Conservation (phyloP, 805 yeast species). For the Aciculoconidium aculeatum region DNA sequence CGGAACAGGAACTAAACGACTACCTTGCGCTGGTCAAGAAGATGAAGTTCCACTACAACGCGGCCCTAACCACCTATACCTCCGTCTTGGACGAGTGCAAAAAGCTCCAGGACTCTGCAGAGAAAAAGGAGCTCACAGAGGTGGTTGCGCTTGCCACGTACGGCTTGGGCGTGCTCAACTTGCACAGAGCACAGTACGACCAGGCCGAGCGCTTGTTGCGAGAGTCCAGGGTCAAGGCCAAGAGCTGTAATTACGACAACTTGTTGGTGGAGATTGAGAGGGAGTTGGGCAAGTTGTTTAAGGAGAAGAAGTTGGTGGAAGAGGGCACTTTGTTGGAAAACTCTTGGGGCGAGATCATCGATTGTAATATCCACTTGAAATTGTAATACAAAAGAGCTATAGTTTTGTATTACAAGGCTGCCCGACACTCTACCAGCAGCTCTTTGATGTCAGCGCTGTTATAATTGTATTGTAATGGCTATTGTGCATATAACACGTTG, state of each 20-base stretch:
- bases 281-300: slow-evolving; percentile 53
- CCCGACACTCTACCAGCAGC: too few relatives aligned
- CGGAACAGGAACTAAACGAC: slow-evolving; percentile 1
- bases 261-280: slow-evolving; percentile 58
- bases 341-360: slow-evolving; percentile 12
- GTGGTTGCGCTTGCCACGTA: slow-evolving; percentile 76
- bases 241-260: slow-evolving; percentile 58
- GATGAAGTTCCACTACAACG: too few relatives aligned
- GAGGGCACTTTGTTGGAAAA: slow-evolving; percentile 3
- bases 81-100: too few relatives aligned
- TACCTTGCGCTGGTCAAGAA: slow-evolving; percentile 3
- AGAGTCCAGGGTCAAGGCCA: slow-evolving; percentile 67
- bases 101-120: too few relatives aligned
- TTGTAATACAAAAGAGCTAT: too few relatives aligned
- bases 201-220: slow-evolving; percentile 57
- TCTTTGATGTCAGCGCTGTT: too few relatives aligned
- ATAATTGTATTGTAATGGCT: too few relatives aligned
- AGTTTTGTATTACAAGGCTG: too few relatives aligned
- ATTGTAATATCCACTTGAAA: slow-evolving; percentile 21
- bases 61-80: too few relatives aligned
- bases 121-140: background rate
- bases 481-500: too few relatives aligned
- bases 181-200: slow-evolving; percentile 52
- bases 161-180: slow-evolving; percentile 74
- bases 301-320: slow-evolving; percentile 20